A percentile compares a stretch with the other conserved stretches of the same genome.
Evolutionary conservation across 352 stramenopile species (phyloP).

Genomic region (Globisporangium ultimum): DNA sequence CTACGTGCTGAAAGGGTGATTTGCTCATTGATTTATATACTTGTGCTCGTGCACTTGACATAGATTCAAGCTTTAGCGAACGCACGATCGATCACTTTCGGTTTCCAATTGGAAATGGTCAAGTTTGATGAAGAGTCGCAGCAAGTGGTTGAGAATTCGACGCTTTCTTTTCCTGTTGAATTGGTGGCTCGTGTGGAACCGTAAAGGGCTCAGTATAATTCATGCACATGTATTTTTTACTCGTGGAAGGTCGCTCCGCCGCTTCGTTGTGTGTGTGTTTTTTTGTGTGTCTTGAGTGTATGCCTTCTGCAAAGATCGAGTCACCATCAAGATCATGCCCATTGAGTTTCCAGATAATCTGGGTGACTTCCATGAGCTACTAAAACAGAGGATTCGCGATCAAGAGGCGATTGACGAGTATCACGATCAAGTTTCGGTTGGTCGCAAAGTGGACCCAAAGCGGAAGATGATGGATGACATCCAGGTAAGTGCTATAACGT

Average conservation of each 20-base stretch:
- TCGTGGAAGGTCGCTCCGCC: conserved; percentile 1
- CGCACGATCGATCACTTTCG: conserved; percentile 23
- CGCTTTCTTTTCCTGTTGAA: conserved; percentile 46
- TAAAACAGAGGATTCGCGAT: conserved; percentile 53
- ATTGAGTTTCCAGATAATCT: conserved; percentile 42
- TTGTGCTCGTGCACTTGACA: background rate
- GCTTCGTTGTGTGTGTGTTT: background rate
- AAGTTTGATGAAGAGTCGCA: conserved; percentile 61
- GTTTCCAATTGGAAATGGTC: conserved; percentile 59
- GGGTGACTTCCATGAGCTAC: conserved; percentile 42
- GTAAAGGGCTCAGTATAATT: conserved; percentile 2
- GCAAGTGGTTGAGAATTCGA: conserved; percentile 53
- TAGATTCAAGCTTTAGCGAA: conserved; percentile 17
- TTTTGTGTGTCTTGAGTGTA: background rate
- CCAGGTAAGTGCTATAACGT: conserved; percentile 12
- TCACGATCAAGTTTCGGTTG: conserved; percentile 5
- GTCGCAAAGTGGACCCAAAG: conserved; percentile 8
- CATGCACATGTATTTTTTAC: background rate
- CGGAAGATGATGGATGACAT: conserved; percentile 5
- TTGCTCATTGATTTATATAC: background rate
- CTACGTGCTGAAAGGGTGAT: background rate
- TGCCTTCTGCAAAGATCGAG: too few relatives aligned
- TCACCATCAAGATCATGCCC: conserved; percentile 8
- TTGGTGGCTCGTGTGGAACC: conserved; percentile 29
- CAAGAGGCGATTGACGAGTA: conserved; percentile 50